phyloP scores from a whole-genome alignment of 108 stramenopile genomes.

The Poteriospumella lacustris region DNA sequence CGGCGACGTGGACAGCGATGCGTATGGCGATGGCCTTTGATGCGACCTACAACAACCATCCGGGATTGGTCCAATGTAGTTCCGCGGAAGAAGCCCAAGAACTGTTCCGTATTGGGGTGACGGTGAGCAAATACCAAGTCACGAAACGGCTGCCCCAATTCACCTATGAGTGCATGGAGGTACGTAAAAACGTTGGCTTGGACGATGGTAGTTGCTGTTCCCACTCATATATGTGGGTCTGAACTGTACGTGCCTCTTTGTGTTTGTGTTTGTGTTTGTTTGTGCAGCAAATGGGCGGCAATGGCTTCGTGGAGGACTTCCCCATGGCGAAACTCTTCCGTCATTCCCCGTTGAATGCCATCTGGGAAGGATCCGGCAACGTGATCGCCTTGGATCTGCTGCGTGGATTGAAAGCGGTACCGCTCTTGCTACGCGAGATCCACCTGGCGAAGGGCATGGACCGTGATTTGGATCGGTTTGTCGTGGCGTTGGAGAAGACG shows the following conservation, averaged over 20 bases:
- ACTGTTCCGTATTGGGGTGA: constrained; percentile 15
- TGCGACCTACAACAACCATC: not conserved
- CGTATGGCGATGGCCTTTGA: not conserved
- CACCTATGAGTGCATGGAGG: constrained; percentile 38
- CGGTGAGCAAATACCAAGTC: constrained; percentile 32
- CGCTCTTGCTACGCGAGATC: not conserved
- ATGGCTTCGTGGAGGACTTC: constrained; percentile 37
- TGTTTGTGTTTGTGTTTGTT: not conserved
- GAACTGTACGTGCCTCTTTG: not conserved
- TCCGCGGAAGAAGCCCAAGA: not conserved
- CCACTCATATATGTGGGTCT: too few species aligned
- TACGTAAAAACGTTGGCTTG: not conserved
- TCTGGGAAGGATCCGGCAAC: constrained; percentile 44
- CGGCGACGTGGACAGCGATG: not conserved
- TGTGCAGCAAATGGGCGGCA: constrained; percentile 32
- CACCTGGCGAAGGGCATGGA: constrained; percentile 5
- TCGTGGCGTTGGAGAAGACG: not conserved
- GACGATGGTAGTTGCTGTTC: too few species aligned
- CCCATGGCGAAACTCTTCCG: constrained; percentile 20
- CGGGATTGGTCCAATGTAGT: too few species aligned
- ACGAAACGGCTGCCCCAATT: constrained; percentile 31
- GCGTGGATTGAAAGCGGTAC: not conserved
- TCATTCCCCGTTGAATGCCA: constrained; percentile 34
- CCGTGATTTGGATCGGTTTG: not conserved
- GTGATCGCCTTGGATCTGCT: constrained; percentile 36